Evolutionary conservation across 257 asterid species (phyloP).

Genomic region (Solanum virginianum): DNA sequence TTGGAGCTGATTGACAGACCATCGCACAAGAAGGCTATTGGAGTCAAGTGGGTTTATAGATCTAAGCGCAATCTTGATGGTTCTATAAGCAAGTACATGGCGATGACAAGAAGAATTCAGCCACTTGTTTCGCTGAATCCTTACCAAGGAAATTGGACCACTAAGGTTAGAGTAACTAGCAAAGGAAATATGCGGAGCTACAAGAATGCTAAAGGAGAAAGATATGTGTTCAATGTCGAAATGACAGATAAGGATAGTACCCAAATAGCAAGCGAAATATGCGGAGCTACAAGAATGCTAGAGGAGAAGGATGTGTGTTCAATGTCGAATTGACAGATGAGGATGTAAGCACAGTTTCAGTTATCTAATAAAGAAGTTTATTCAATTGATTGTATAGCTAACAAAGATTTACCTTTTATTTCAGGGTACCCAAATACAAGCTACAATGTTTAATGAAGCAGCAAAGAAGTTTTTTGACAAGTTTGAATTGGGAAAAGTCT

Average conservation of each 20-base stretch:
- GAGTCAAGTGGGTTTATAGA: too few species aligned
- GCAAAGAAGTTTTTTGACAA: constrained; percentile 80
- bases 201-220: constrained; percentile 84
- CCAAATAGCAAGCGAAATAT: too few species aligned
- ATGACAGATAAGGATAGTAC: constrained; percentile 91
- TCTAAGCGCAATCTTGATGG: too few species aligned
- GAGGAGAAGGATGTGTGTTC: constrained; percentile 97
- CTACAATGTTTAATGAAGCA: constrained; percentile 94
- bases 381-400: neutral
- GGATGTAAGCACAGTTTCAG: constrained; percentile 45
- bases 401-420: constrained; percentile 1
- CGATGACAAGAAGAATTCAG: constrained; percentile 72
- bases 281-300: constrained; percentile 62
- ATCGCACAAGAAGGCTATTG: too few species aligned
- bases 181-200: constrained; percentile 71
- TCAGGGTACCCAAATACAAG: constrained; percentile 98
- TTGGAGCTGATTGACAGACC: too few species aligned
- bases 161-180: constrained; percentile 68
- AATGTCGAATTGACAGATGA: constrained; percentile 93
- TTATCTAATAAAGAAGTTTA: neutral
- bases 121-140: constrained; percentile 92
- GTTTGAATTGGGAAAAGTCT: constrained; percentile 85
- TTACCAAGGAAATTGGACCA: constrained; percentile 90
- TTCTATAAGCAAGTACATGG: too few species aligned
- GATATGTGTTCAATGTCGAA: constrained; percentile 95